Conservation (phyloP, 2,329 filamentous ascomycete species). For the Aspergillus fumigatiaffinis region DNA sequence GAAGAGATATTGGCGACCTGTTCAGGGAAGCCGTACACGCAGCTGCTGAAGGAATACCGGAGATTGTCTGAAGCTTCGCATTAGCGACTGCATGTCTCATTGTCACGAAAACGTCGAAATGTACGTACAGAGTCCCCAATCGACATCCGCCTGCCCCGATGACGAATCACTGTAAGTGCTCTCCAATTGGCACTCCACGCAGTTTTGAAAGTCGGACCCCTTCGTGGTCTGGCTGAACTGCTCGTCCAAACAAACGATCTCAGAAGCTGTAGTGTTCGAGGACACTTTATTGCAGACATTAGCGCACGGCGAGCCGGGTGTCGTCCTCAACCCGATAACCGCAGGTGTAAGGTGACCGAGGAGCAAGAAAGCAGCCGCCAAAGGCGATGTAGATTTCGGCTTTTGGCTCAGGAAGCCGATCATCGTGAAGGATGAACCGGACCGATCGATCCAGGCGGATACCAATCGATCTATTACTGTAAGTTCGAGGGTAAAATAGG, state of each 20-base stretch:
- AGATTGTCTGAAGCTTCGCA: constrained; percentile 37
- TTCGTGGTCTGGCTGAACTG: constrained; percentile 30
- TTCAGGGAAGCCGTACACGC: constrained; percentile 41
- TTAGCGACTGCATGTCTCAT: not conserved
- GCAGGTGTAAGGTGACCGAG: constrained; percentile 19
- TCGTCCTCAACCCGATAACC: constrained; percentile 27
- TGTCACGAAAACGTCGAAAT: not conserved
- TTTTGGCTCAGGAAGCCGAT: constrained; percentile 11
- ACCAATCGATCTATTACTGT: constrained; percentile 1
- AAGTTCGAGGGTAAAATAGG: constrained; percentile 1
- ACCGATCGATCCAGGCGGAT: not conserved
- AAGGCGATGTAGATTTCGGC: constrained; percentile 12
- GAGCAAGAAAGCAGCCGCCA: constrained; percentile 17
- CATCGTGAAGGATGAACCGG: constrained; percentile 15
- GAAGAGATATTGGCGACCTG: constrained; percentile 37
- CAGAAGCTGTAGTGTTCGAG: constrained; percentile 37
- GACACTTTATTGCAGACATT: constrained; percentile 26
- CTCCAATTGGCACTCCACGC: constrained; percentile 39
- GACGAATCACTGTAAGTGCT: constrained; percentile 33
- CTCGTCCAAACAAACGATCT: constrained; percentile 41
- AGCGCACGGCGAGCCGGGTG: constrained; percentile 38
- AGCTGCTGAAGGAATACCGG: constrained; percentile 42
- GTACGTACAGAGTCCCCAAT: constrained; percentile 45
- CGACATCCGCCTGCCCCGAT: constrained; percentile 40
- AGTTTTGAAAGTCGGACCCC: constrained; percentile 38